These are phyloP conservation scores for Capronia americana DNA, from an alignment of 2,329 filamentous ascomycete genomes.

Conservation along the genomic window DNA sequence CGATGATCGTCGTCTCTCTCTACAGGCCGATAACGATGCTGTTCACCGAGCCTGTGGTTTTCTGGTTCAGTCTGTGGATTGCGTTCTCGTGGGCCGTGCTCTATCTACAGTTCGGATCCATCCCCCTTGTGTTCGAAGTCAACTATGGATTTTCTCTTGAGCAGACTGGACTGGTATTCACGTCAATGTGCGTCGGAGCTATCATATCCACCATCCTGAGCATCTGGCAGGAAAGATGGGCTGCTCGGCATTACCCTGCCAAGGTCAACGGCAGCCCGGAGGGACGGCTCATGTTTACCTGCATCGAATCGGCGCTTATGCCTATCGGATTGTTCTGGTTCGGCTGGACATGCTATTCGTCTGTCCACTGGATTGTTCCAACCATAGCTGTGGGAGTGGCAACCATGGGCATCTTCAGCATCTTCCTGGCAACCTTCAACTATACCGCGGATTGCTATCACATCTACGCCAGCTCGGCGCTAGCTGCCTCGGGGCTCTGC, in stretches of 20 bases:
- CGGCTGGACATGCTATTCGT: constrained; percentile 67
- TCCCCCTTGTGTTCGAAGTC: constrained; percentile 75
- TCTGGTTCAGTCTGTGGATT: constrained; percentile 83
- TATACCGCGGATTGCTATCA: constrained; percentile 90
- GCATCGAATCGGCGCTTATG: constrained; percentile 75
- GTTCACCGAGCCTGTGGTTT: constrained; percentile 67
- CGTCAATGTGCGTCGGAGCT: constrained; percentile 72
- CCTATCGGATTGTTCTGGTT: constrained; percentile 83
- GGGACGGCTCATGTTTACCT: constrained; percentile 80
- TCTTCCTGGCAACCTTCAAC: constrained; percentile 89
- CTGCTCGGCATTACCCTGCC: constrained; percentile 41
- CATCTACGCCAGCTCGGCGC: constrained; percentile 79
- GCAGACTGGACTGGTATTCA: constrained; percentile 74
- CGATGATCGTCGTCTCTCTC: constrained; percentile 37
- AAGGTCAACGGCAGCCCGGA: constrained; percentile 65
- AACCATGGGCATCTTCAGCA: constrained; percentile 83
- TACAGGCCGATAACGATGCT: constrained; percentile 55
- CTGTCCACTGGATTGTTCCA: constrained; percentile 75
- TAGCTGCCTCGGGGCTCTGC: constrained; percentile 88
- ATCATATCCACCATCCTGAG: constrained; percentile 71
- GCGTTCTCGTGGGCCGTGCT: constrained; percentile 88
- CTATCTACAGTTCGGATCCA: constrained; percentile 80
- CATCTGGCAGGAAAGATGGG: constrained; percentile 72
- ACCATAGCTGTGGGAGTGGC: constrained; percentile 72
- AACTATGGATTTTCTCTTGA: constrained; percentile 72